Evolutionary conservation across 306 rosid genomes (phyloP).

Genomic region (Boehmeria nivea): DNA sequence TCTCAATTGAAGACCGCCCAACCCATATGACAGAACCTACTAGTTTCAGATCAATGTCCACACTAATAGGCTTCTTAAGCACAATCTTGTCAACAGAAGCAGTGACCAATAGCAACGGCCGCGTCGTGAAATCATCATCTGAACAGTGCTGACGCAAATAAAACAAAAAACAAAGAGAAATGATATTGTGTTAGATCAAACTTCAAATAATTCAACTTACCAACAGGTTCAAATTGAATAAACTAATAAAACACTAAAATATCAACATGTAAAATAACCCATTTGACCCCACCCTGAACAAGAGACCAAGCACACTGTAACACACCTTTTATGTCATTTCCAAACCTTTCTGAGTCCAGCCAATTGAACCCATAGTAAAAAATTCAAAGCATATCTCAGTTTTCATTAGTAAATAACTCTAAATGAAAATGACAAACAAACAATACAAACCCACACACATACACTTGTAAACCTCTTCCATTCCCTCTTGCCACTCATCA

Average conservation of each 20-base stretch:
- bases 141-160: constrained; percentile 56
- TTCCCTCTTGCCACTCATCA: no score
- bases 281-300: background rate
- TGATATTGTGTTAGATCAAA: no score
- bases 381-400: no score
- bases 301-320: constrained; percentile 1
- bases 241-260: background rate
- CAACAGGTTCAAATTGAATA: background rate
- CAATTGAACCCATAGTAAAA: no score
- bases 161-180: background rate
- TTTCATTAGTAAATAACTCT: no score
- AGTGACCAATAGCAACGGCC: constrained; percentile 85
- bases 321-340: no score
- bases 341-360: no score
- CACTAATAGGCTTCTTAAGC: constrained; percentile 81
- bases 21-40: constrained; percentile 95
- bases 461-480: no score
- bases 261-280: no score
- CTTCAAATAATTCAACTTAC: no score
- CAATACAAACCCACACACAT: no score
- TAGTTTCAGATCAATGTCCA: constrained; percentile 64
- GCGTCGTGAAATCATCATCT: constrained; percentile 66
- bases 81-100: constrained; percentile 95
- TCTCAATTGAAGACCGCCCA: constrained; percentile 87
- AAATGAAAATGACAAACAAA: no score